Evolutionary conservation across 2,329 filamentous ascomycete species (phyloP), one percentile per base, ranked within the genome.

Genomic region (Neonectria punicea): DNA sequence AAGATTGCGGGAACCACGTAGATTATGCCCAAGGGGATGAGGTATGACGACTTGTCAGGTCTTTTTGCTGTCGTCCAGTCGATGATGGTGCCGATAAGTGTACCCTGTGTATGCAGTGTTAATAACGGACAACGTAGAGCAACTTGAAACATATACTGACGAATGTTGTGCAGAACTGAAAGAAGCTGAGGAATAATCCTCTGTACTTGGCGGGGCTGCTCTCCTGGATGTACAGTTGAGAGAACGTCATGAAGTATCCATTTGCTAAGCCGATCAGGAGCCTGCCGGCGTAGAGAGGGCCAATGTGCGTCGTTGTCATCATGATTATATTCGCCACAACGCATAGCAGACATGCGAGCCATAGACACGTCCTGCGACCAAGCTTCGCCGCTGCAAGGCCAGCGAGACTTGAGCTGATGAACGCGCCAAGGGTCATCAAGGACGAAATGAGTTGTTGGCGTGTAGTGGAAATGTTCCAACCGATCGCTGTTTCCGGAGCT

Each of bases 181-280:
- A 73, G 9, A 57, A 60, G 7, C 70, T 73, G 5, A 72, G 41
- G 2, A 72, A 73, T 0, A 73, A 49, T 13, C 70, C 70, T 8
- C 70, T 59, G 8, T 73, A 73, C 47, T 71, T 73, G 4, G 70
- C 70, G 0, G 70, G 70, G 1, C 70, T 73, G 6, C 53, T 67
- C 25, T 72, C 70, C 16, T 73, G 70, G 1, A 72, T 63, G 11
- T 73, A 72, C 0, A 72, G 68, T 34, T 73, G 70, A 1, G 70
- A 70, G 4, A 72, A 72, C 0, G 67, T 73, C 70, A 72, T 72
- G 36, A 73, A 72, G 30, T 71, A 71, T 1, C 70, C 70, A 4
- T 72, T 72, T 1, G 70, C 68, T 3, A 72, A 53, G 9, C 70
- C 70, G 2, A 72, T 71, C 2, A 72, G 43, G 4, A 72, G 25